Conservation (phyloP, 164 flowering plant species). For the Brasenia schreberi region DNA sequence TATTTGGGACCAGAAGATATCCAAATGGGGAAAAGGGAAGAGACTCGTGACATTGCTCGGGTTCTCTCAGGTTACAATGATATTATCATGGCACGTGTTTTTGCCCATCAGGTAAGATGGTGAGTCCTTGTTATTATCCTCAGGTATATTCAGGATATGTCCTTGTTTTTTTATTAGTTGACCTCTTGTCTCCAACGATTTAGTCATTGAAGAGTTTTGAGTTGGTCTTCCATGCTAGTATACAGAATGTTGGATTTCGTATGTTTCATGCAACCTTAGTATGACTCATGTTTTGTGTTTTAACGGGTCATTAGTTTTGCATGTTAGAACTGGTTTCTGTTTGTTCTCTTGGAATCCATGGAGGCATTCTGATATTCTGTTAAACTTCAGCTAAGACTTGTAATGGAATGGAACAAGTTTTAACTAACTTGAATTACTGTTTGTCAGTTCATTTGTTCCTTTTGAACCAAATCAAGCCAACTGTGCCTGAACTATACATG, state of each 20-base stretch:
- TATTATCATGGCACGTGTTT: constrained; percentile 93
- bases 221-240: neutral
- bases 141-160: neutral
- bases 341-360: too few species aligned
- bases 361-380: too few species aligned
- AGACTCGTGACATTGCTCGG: constrained; percentile 97
- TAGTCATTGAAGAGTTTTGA: neutral
- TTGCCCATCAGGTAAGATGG: constrained; percentile 96
- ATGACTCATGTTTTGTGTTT: too few species aligned
- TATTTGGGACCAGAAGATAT: constrained; percentile 91
- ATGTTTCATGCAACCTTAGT: too few species aligned
- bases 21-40: constrained; percentile 98
- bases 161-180: neutral
- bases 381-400: too few species aligned
- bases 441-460: too few species aligned
- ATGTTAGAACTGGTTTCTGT: too few species aligned
- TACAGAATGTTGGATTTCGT: neutral
- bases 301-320: too few species aligned
- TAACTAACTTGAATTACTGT: too few species aligned
- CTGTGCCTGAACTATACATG: too few species aligned
- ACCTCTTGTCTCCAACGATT: neutral
- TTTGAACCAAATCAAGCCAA: too few species aligned
- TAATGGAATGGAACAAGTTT: too few species aligned
- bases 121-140: constrained; percentile 22
- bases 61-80: constrained; percentile 93